Base-by-base conservation (phyloP, 352 stramenopile genomes). In the Phytopythium helicoides region DNA sequence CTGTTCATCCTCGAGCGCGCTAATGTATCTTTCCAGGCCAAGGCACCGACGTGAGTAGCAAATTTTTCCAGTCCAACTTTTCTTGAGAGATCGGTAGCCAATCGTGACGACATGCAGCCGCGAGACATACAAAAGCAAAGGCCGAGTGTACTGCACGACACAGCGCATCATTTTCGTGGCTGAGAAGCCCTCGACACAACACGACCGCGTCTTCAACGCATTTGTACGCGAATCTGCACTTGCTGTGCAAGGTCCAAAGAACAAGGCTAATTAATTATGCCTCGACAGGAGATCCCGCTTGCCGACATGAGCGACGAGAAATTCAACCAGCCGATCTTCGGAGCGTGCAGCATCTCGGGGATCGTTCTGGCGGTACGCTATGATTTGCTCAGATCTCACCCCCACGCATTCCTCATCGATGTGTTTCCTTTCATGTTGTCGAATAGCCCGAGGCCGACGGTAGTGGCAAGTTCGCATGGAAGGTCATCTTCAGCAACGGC, bases 311-410 rank as follows among this genome's bases (percentile, higher is more conserved):
- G 72, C 19, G 73, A 91, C 31, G 83, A 95, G 46, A 96, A 94
- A 56, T 96, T 96, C 48, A 96, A 95, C 56, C 86, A 96, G 56
- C 86, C 86, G 33, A 94, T 95, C 52, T 95, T 95, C 47, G 86
- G 86, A 12, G 81, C 86, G 19, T 94, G 88, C 52, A 96, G 89
- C 62, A 81, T 95, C 52, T 89, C 79, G 15, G 86, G 86, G 1
- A 55, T 89, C 50, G 81, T 91, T 33, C 56, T 71, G 19, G 51
- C 68, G 28, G 81, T 92, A 65, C 31, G 70, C 22, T 35, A 7
- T 41, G 5, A 21, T 26, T 48, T 35, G 3, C 28, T 33, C 31
- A 8, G 19, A 38, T 12, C 2, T 9, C n/a, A n/a, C n/a, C n/a
- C n/a, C 9, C 14, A 23, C 9, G 22, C 41, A 1, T 18, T 15